Conservation (phyloP, 345 rosid species). For the Kernera saxatilis region DNA sequence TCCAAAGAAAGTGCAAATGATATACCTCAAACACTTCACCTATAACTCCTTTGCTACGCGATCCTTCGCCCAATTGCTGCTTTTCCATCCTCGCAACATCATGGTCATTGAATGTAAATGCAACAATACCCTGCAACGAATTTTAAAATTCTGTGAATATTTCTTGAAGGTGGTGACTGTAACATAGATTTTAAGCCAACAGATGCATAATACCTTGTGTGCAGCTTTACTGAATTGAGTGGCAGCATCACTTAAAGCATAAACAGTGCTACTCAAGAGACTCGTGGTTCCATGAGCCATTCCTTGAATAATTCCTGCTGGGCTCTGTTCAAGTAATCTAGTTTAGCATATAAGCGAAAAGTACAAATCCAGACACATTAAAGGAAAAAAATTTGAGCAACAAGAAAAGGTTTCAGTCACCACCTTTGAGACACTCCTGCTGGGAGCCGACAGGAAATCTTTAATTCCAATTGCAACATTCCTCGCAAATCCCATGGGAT, state of each 20-base stretch:
- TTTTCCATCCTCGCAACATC: conserved; percentile 75
- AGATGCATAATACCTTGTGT: conserved; percentile 62
- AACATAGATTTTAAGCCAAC: conserved; percentile 5
- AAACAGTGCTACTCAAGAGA: conserved; percentile 84
- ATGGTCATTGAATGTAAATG: conserved; percentile 89
- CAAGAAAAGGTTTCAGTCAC: background rate
- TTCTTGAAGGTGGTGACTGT: background rate
- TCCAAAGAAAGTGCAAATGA: background rate
- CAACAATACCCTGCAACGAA: conserved; percentile 74
- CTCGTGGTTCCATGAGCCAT: conserved; percentile 94
- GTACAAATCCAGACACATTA: background rate
- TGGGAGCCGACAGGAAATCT: conserved; percentile 89
- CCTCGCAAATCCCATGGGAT: conserved; percentile 95
- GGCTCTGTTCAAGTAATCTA: conserved; percentile 51
- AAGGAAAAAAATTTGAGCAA: background rate
- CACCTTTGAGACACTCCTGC: conserved; percentile 72
- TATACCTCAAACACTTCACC: conserved; percentile 90
- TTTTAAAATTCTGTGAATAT: conserved; percentile 5
- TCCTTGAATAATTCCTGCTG: conserved; percentile 77
- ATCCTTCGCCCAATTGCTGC: conserved; percentile 60
- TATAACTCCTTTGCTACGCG: conserved; percentile 86
- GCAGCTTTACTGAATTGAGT: conserved; percentile 98
- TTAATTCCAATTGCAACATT: conserved; percentile 80
- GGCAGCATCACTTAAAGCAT: conserved; percentile 93
- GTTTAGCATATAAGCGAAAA: conserved; percentile 8